Evolutionary conservation across 2,329 filamentous ascomycete species (phyloP), one percentile per base, ranked within the genome.

Genomic region (Beauveria australis): DNA sequence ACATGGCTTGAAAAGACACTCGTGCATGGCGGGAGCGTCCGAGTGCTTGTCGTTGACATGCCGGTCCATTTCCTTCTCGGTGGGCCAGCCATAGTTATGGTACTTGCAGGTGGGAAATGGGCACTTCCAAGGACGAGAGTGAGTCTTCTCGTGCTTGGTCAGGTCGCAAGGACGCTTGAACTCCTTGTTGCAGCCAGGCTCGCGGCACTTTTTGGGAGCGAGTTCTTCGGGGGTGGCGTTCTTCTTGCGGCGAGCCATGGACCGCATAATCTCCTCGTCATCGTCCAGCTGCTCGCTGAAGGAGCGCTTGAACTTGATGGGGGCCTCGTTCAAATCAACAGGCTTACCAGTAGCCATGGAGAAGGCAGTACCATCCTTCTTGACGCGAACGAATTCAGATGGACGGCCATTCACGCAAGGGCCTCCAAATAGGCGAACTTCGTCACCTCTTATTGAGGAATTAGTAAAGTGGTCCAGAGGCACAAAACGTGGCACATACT

Each of bases 11-110:
- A 83, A 97, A 53, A 86, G 76, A 76, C 94, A 99, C 76, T 90
- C 86, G 74, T 86, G 96, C 78, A 95, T 86, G 48, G 86, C 81
- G 5, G 94, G 92, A 40, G 86, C 81, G 58, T 83, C 77, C 19
- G 90, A 92, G 77, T 99, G 94, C 78, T 95, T 96, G 79, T 99
- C 94, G 73, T 97, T 97, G 75, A 91, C 84, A 74, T 99, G 94
- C 58, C 94, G 89, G 68, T 96, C 92, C 75, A 92, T 89, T 77
- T 97, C 94, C 77, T 99, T 97, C 76, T 97, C 92, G 0, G 94
- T 97, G 5, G 94, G 93, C 89, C 93, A 97, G 54, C 94, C 94
- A 67, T 89, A 86, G 40, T 88, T 83, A 72, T 89, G 86, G 74
- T 96, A 97, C 72, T 95, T 96, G 89, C 94, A 97, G 51, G 84